Conservation (phyloP, 2,329 filamentous ascomycete genomes). For the Fusarium udum region DNA sequence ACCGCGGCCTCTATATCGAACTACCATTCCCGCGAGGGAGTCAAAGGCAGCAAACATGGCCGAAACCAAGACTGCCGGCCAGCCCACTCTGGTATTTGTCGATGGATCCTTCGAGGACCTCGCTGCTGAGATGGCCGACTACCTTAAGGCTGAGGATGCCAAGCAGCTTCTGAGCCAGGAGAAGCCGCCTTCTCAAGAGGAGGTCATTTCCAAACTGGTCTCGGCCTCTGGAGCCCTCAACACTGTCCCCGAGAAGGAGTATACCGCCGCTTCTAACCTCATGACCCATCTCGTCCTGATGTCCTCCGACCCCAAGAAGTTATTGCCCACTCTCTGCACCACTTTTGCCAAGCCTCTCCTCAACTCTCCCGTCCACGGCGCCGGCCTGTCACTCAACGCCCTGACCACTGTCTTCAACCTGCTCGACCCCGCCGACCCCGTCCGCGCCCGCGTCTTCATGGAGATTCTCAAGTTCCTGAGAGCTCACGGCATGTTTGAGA, state of each 20-base stretch:
- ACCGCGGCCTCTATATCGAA: slow-evolving; percentile 33
- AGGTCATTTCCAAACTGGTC: slow-evolving; percentile 89
- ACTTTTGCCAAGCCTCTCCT: slow-evolving; percentile 89
- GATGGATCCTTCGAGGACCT: slow-evolving; percentile 96
- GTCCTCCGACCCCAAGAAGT: slow-evolving; percentile 83
- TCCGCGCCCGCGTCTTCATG: slow-evolving; percentile 90
- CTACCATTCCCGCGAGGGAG: slow-evolving; percentile 27
- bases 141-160: slow-evolving; percentile 85
- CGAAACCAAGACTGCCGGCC: slow-evolving; percentile 54
- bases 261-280: slow-evolving; percentile 95
- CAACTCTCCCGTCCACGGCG: slow-evolving; percentile 85
- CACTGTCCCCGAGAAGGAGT: slow-evolving; percentile 92
- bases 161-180: slow-evolving; percentile 77
- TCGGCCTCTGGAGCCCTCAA: slow-evolving; percentile 81
- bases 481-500: slow-evolving; percentile 79
- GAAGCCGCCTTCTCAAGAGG: slow-evolving; percentile 76
- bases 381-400: slow-evolving; percentile 86
- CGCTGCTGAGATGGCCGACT: slow-evolving; percentile 92
- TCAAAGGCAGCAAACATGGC: slow-evolving; percentile 40
- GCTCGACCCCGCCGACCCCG: slow-evolving; percentile 76
- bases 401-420: slow-evolving; percentile 98
- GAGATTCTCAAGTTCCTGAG: slow-evolving; percentile 87
- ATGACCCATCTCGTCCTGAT: slow-evolving; percentile 92
- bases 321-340: slow-evolving; percentile 87
- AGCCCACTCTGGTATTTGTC: slow-evolving; percentile 75